Conservation (phyloP, 495 filamentous ascomycete genomes). For the Sporormia fimetaria region DNA sequence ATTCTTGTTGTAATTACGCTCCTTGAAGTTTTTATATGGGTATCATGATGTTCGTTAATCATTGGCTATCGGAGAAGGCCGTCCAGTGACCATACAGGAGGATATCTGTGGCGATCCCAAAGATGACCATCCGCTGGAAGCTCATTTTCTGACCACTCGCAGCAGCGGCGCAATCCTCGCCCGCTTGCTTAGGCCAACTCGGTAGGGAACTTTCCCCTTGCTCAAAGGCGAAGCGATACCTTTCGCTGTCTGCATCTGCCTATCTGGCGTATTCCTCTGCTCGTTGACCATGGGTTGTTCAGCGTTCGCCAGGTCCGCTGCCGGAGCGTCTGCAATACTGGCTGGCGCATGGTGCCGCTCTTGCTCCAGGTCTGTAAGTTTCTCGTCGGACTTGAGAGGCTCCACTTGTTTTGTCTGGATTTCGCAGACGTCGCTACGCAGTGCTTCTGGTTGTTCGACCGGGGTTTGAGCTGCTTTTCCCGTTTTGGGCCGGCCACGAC, state of each 20-base stretch:
- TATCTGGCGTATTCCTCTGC: slow-evolving; percentile 8
- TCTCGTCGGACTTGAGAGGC: not conserved
- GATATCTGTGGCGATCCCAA: not conserved
- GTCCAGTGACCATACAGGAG: too few relatives aligned
- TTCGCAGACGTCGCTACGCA: not conserved
- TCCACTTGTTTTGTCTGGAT: not conserved
- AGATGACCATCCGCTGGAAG: not conserved
- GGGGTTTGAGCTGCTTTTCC: not conserved
- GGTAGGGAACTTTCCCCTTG: slow-evolving; percentile 46
- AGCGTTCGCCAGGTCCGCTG: not conserved
- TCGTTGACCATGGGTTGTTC: not conserved
- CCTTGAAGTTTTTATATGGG: too few relatives aligned
- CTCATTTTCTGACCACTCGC: slow-evolving; percentile 50
- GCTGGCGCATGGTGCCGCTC: not conserved
- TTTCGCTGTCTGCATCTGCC: slow-evolving; percentile 1
- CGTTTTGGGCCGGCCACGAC: slow-evolving; percentile 19
- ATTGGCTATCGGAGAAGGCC: too few relatives aligned
- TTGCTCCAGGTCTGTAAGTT: not conserved
- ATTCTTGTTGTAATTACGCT: too few relatives aligned
- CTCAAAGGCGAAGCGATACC: slow-evolving; percentile 37
- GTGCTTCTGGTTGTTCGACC: not conserved
- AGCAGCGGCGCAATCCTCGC: slow-evolving; percentile 56
- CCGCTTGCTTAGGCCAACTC: slow-evolving; percentile 57
- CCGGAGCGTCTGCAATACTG: not conserved
- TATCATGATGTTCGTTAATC: too few relatives aligned